Evolutionary conservation across 306 rosid genomes (phyloP).

Genomic region (Trifolium dubium): DNA sequence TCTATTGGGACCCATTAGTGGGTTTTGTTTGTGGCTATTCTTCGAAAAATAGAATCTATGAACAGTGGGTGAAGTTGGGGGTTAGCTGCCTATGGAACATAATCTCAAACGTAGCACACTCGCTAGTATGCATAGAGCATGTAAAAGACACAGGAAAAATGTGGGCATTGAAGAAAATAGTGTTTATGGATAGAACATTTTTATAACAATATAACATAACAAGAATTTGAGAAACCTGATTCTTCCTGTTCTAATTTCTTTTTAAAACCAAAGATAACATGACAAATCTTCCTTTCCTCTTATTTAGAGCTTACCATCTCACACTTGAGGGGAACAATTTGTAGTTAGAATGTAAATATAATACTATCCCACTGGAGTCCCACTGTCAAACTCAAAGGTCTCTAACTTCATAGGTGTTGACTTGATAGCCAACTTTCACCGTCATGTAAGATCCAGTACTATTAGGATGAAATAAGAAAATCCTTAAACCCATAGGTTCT

Average conservation of each 20-base stretch:
- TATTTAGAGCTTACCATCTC: not conserved
- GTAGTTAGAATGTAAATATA: not conserved
- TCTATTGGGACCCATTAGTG: slow-evolving; percentile 11
- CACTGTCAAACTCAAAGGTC: not conserved
- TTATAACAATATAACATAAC: not conserved
- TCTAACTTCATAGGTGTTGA: not conserved
- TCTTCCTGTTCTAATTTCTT: not conserved
- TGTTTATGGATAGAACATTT: not conserved
- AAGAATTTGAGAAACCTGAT: not conserved
- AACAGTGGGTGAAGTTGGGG: slow-evolving; percentile 1
- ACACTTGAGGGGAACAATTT: not conserved
- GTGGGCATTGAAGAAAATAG: not conserved
- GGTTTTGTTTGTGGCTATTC: slow-evolving; percentile 9
- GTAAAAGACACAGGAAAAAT: not conserved
- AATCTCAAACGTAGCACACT: not conserved
- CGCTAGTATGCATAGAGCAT: not conserved
- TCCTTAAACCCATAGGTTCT: not conserved
- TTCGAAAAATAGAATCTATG: not conserved
- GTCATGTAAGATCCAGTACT: not conserved
- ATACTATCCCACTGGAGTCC: not conserved
- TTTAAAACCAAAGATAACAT: not conserved
- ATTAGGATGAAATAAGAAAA: not conserved
- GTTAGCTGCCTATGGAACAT: not conserved
- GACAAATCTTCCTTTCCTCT: not conserved
- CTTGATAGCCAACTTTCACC: not conserved